Conservation (phyloP, 768 basidiomycete species). For the Clitopilus passeckerianus region DNA sequence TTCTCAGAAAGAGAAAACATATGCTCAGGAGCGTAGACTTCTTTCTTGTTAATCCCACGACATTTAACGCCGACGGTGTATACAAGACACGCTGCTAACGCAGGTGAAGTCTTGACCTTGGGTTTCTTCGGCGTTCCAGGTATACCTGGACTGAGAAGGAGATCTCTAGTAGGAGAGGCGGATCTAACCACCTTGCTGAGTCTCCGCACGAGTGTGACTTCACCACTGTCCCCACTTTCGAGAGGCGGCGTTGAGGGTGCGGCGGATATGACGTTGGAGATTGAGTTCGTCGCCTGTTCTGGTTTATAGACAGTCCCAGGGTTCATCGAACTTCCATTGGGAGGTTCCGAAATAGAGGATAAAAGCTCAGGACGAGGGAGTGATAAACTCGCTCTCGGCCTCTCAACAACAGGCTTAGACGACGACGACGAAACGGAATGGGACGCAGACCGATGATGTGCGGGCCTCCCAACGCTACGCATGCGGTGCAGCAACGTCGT, state of each 20-base stretch:
- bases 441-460: constrained; percentile 6
- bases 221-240: background rate
- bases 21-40: constrained; percentile 80
- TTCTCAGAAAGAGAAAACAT: constrained; percentile 92
- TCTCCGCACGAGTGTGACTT: background rate
- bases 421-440: constrained; percentile 1
- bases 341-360: constrained; percentile 4
- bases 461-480: constrained; percentile 23
- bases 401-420: constrained; percentile 1
- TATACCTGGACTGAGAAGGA: constrained; percentile 7
- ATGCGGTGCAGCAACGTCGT: constrained; percentile 37
- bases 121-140: constrained; percentile 14
- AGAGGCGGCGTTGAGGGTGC: background rate
- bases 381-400: background rate
- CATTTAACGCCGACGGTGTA: constrained; percentile 98
- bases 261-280: background rate
- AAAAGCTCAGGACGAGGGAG: constrained; percentile 2
- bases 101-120: constrained; percentile 72
- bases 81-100: constrained; percentile 75
- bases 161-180: constrained; percentile 4
- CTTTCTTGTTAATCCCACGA: constrained; percentile 87
- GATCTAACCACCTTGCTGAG: background rate
- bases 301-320: background rate
- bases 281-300: background rate
- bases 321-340: background rate